Base-by-base conservation (phyloP, 495 filamentous ascomycete genomes). In the Jackrogersella minutella region DNA sequence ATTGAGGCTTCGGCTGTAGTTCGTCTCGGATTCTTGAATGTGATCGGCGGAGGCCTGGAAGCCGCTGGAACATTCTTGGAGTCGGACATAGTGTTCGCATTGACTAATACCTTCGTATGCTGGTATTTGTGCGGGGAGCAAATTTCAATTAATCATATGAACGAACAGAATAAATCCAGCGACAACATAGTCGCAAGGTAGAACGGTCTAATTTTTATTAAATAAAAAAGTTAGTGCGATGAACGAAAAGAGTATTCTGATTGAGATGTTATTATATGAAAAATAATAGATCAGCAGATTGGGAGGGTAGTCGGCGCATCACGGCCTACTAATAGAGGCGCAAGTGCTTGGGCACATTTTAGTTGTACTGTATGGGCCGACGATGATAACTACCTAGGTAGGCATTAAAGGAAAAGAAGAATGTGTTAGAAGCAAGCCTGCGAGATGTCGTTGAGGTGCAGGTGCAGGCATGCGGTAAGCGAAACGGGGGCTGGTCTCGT, bases 21-120 rank as follows among this genome's bases (percentile, higher is more conserved):
- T 62, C 78, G 70, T 58, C 79, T 71, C 21, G 79, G 78, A 24
- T 78, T 71, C 4, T 70, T 76, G 52, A 77, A 77, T 4, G 74
- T 74, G 13, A 72, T 40, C 9, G 73, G 66, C 62, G 59, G 68
- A 30, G 70, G 73, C 68, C 71, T 67, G 19, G 54, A 62, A 58
- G 69, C 74, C 19, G 49, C 61, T 51, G 68, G 66, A 40, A 54
- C 62, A 39, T 71, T 70, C 46, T 58, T 57, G 6, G 64, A 44
- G 40, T 74, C 66, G 30, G 66, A 46, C 72, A 74, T 74, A 51
- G 47, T 61, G 49, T 5, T 64, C 55, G 40, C 55, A 68, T 58
- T 5, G 55, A 50, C 50, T 59, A 13, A 47, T 65, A 69, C 66
- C 66, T 31, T 62, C 66, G 66, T 65, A 21, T 69, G 49, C 61